These are phyloP conservation scores for Neurospora sp. DNA, from an alignment of 495 filamentous ascomycete species.

Conservation along the genomic window DNA sequence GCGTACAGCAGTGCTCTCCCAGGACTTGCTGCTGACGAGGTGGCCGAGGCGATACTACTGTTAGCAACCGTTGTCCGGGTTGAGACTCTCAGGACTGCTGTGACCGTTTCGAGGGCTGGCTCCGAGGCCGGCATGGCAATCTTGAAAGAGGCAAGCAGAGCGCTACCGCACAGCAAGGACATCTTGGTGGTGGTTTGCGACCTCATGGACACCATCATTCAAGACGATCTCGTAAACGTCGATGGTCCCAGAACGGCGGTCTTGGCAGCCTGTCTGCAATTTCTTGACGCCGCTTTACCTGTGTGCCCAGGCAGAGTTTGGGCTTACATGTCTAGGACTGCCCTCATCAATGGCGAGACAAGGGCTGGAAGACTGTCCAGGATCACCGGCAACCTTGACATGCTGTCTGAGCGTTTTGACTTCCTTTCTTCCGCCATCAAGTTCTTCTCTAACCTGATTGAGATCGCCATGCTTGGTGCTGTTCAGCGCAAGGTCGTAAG, in stretches of 20 bases:
- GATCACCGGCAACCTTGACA: constrained; percentile 65
- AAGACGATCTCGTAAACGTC: constrained; percentile 42
- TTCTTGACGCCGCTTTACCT: constrained; percentile 57
- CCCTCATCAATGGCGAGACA: constrained; percentile 61
- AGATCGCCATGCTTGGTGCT: constrained; percentile 62
- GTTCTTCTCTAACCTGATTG: constrained; percentile 63
- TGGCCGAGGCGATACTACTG: constrained; percentile 30
- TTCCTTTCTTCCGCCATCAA: constrained; percentile 62
- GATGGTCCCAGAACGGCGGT: constrained; percentile 48
- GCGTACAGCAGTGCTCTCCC: constrained; percentile 24
- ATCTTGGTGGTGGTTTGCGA: constrained; percentile 73
- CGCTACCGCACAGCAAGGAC: constrained; percentile 62
- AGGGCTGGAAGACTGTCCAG: constrained; percentile 62
- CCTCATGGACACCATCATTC: constrained; percentile 68
- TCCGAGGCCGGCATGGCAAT: constrained; percentile 36
- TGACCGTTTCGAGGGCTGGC: constrained; percentile 10
- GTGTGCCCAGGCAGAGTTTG: constrained; percentile 76
- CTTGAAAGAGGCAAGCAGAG: constrained; percentile 62
- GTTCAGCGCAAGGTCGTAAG: constrained; percentile 57
- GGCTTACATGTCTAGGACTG: constrained; percentile 75
- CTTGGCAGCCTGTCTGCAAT: constrained; percentile 65
- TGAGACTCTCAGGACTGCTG: constrained; percentile 21
- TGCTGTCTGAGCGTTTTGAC: constrained; percentile 62
- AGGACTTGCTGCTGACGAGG: constrained; percentile 23
- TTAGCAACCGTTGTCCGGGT: constrained; percentile 33